These are phyloP conservation scores for Prunus persica DNA, from an alignment of 306 rosid genomes.

Conservation along the genomic window DNA sequence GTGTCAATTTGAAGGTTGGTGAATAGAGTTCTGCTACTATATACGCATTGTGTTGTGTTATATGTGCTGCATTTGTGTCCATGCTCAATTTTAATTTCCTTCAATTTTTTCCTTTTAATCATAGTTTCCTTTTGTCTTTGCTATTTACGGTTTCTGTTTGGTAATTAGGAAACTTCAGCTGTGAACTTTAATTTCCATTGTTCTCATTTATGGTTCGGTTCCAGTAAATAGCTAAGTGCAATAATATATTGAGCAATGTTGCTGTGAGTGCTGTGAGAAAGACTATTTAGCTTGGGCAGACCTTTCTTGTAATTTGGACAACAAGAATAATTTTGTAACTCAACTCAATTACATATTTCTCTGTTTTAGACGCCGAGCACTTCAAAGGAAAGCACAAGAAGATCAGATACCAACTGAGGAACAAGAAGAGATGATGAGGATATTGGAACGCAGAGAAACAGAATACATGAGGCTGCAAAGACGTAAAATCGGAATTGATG, in stretches of 20 bases:
- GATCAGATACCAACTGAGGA: constrained; percentile 82
- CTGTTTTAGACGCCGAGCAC: constrained; percentile 66
- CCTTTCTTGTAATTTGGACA: not conserved
- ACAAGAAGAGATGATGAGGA: constrained; percentile 91
- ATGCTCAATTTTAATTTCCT: not conserved
- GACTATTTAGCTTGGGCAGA: too few relatives aligned
- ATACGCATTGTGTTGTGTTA: not conserved
- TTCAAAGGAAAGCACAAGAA: constrained; percentile 79
- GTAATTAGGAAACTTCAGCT: not conserved
- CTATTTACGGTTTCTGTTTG: not conserved
- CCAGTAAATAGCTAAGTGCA: not conserved
- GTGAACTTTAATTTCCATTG: not conserved
- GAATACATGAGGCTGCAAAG: constrained; percentile 92
- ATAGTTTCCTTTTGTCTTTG: not conserved
- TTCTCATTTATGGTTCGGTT: not conserved
- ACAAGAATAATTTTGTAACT: not conserved
- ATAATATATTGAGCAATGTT: not conserved
- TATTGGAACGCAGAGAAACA: constrained; percentile 86
- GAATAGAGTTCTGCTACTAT: not conserved
- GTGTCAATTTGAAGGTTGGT: not conserved
- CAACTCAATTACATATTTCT: not conserved
- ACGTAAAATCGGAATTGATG: constrained; percentile 92
- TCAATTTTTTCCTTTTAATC: not conserved
- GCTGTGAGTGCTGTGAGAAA: too few relatives aligned
- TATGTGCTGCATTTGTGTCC: not conserved